Evolutionary conservation across 805 yeast genomes (phyloP), one percentile per base, ranked within the genome.

Genomic region (Pichia phayaonensis): DNA sequence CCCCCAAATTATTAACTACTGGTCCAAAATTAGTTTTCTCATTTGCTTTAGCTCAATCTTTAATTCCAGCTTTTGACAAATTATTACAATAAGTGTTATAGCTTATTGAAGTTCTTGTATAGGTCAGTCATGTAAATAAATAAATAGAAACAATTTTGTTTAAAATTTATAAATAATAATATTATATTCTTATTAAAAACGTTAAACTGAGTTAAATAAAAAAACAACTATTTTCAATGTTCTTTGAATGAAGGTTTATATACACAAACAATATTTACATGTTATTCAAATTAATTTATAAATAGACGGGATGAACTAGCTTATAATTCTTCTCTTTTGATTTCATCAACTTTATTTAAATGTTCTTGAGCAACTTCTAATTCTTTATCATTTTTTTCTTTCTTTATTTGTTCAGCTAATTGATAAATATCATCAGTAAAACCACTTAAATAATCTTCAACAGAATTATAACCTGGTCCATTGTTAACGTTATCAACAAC

Each of bases 11-110:
- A 64, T 79, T 94, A 69, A 94, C 99, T 45, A 90, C 99, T 36
- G 99, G 99, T 59, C 99, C 99, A 50, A 94, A 94, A 74, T 80
- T 94, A 63, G 99, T 94, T 49, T 94, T 94, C 69, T 88, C 96
- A n/a, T 92, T 92, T 66, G 99, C 99, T 11, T 73, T 92, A 68
- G 99, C 99, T 42, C 99, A 92, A 74, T 79, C 96, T 40, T 80
- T 94, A 74, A 94, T 94, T 60, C 99, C 99, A 54, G 95, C 95
- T 54, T 90, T 90, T 62, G 99, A 94, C 69, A 81, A 81, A 59
- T 59, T 84, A 51, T 68, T 88, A 57, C 48, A 53, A 42, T 48
- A 54, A 40, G 24, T 7, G 15, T 22, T 12, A 16, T 22, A 7
- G 1, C 10, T 23, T 40, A 24, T 16, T 23, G 12, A 16, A 40